Evolutionary conservation across 768 basidiomycete species (phyloP), one percentile per base, ranked within the genome.

Genomic region (Phlegmacium glaucopus): DNA sequence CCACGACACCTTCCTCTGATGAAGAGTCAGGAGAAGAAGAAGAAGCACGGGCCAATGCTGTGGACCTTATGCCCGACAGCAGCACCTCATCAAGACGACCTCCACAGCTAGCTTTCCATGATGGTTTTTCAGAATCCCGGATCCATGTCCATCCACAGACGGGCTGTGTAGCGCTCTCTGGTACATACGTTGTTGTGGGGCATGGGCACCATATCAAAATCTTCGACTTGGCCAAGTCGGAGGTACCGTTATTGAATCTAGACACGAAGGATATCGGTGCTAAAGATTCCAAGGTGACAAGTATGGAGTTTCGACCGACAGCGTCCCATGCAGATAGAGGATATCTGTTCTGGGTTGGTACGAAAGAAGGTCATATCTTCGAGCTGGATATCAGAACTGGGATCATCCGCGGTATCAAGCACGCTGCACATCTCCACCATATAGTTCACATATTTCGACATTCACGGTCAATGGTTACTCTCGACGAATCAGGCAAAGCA

Each of bases 401-500:
- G 0, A 54, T 56, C 4, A 64, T 92, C 15, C 72, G 72, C 2
- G 81, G 79, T 11, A 69, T 74, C 27, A 88, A 83, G 51, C 71
- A 75, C 29, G 71, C 73, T 10, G 79, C 78, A 0, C 94, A 96
- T 58, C 57, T 80, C 0, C 74, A 82, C 46, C 66, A 85, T 1
- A 74, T 97, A 45, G 77, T 77, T 1, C 72, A 82, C 53, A 87
- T 97, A 26, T 85, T 90, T 63, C 77, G 90, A n/a, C 67, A 85
- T 52, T 80, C 77, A 3, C 64, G 75, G 3, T 71, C 72, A 22
- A 89, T 97, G 84, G 65, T 95, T 48, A 82, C 87, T 0, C 63
- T 94, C 9, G 94, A 97, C 62, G 94, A 95, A 37, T 71, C 66
- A 1, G 94, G 95, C 9, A 97, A 97, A 64, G 72, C 79, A 3